These are phyloP conservation scores for Globisporangium paddicum DNA, from an alignment of 352 stramenopile genomes.

Conservation along the genomic window DNA sequence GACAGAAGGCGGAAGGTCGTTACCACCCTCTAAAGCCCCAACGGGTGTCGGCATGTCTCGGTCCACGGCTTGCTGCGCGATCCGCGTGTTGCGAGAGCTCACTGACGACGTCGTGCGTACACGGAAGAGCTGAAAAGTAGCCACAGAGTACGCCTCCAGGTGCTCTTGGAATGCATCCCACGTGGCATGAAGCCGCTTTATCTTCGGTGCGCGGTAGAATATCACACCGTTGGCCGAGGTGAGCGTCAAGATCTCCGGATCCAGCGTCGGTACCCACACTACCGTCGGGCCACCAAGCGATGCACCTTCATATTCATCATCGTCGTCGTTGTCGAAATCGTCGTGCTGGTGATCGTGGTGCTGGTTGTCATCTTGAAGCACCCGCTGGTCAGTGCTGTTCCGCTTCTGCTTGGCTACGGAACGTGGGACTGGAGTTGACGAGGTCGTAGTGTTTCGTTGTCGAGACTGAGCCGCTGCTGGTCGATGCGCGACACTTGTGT, in stretches of 20 bases:
- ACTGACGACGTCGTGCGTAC: conserved; percentile 76
- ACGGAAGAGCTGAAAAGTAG: conserved; percentile 67
- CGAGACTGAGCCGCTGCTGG: background rate
- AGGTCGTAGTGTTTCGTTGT: background rate
- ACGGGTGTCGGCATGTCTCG: conserved; percentile 13
- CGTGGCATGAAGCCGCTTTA: conserved; percentile 38
- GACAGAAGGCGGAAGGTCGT: background rate
- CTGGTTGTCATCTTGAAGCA: background rate
- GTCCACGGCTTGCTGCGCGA: conserved; percentile 40
- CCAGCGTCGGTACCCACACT: conserved; percentile 5
- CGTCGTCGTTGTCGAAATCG: conserved; percentile 12
- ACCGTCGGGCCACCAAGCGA: background rate
- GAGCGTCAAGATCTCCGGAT: conserved; percentile 14
- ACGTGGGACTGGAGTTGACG: background rate
- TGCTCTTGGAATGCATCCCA: conserved; percentile 62
- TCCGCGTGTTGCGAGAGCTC: conserved; percentile 48
- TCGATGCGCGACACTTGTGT: conserved; percentile 14
- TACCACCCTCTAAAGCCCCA: background rate
- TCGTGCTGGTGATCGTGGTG: background rate
- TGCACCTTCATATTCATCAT: conserved; percentile 11
- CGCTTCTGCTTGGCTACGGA: background rate
- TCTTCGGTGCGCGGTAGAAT: conserved; percentile 45
- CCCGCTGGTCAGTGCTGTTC: background rate
- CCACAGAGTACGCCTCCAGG: conserved; percentile 49
- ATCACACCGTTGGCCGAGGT: conserved; percentile 20